Conservation (phyloP, 257 asterid species). For the Solanum clarkiae region DNA sequence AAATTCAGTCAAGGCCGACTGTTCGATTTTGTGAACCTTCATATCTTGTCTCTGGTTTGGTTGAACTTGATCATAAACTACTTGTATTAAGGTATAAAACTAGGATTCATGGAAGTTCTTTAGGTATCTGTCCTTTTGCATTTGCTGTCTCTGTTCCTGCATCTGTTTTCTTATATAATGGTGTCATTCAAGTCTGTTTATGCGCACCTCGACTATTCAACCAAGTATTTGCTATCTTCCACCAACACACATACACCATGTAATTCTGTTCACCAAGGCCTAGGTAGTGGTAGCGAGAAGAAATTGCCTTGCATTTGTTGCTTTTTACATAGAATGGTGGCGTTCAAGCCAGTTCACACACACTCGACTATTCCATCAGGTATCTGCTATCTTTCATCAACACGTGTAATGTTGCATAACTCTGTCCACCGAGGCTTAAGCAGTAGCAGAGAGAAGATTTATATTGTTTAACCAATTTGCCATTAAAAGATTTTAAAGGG, state of each 20-base stretch:
- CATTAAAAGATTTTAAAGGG: neutral
- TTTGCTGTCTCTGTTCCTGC: neutral
- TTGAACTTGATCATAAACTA: neutral
- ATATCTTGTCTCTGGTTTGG: neutral
- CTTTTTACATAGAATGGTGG: neutral
- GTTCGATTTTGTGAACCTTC: neutral
- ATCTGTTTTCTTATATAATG: neutral
- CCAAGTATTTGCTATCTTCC: neutral
- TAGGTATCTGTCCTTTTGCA: neutral
- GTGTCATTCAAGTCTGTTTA: neutral
- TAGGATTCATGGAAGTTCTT: neutral
- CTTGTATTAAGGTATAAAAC: neutral
- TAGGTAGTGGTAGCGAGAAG: neutral
- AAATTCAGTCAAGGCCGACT: neutral
- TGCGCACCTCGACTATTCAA: neutral
- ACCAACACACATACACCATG: accelerated
- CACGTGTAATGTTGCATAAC: neutral
- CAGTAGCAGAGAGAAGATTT: neutral
- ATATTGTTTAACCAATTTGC: neutral
- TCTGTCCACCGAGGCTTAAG: no score
- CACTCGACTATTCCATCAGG: neutral
- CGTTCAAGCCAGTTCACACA: neutral
- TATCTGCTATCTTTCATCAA: neutral
- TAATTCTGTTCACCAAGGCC: neutral
- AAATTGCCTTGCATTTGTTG: neutral